phyloP scores from a whole-genome alignment of 2,329 filamentous ascomycete genomes.

The Neonectria faginata region DNA sequence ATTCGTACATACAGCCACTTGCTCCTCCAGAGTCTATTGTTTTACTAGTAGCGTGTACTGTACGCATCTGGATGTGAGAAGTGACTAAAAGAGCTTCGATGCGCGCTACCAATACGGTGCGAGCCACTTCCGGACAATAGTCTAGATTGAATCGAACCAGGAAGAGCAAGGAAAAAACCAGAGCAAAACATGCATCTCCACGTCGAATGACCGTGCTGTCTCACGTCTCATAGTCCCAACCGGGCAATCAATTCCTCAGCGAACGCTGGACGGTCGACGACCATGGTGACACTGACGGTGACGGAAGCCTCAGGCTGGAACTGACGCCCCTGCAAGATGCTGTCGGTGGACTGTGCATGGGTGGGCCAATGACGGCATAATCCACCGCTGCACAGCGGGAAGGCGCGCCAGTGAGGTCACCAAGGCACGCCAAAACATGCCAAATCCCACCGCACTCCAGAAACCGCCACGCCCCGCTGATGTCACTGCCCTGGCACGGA shows the following conservation, averaged over 20 bases:
- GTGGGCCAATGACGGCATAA: constrained; percentile 38
- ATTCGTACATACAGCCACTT: background rate
- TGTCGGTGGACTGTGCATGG: background rate
- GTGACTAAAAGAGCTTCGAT: background rate
- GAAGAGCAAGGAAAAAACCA: background rate
- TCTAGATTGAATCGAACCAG: too few species aligned
- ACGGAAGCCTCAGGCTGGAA: background rate
- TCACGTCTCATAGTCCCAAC: background rate
- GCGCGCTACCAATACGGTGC: background rate
- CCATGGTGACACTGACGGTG: background rate
- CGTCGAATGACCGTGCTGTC: background rate
- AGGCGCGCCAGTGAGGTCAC: constrained; percentile 45
- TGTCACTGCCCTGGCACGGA: constrained; percentile 35
- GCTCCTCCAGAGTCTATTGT: background rate
- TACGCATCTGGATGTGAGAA: background rate
- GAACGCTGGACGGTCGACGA: background rate
- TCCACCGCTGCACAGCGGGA: constrained; percentile 8
- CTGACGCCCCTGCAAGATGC: background rate
- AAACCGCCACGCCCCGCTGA: constrained; percentile 34
- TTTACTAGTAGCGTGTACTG: too few species aligned
- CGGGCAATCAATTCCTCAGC: background rate
- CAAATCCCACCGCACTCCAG: constrained; percentile 6
- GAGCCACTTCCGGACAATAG: background rate
- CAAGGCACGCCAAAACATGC: constrained; percentile 22
- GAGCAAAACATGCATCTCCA: background rate